phyloP scores from a whole-genome alignment of 2,329 filamentous ascomycete species.

The Rutstroemia sp. region DNA sequence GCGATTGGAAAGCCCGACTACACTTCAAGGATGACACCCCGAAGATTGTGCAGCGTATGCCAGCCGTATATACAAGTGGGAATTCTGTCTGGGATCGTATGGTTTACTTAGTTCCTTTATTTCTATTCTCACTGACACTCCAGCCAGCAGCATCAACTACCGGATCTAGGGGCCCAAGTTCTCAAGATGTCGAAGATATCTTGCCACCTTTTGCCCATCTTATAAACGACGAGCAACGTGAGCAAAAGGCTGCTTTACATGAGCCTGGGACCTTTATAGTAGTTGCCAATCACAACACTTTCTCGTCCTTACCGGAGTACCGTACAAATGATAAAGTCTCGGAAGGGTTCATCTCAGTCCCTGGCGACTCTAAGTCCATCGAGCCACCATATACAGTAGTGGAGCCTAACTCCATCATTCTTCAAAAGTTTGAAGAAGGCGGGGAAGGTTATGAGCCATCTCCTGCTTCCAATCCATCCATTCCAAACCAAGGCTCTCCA shows the following conservation, averaged over 20 bases:
- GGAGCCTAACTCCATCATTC: background rate
- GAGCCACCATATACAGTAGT: background rate
- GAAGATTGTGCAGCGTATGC: constrained; percentile 43
- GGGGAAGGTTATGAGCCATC: background rate
- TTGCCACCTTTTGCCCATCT: constrained; percentile 46
- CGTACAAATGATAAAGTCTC: background rate
- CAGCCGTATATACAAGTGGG: constrained; percentile 41
- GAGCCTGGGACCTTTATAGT: constrained; percentile 49
- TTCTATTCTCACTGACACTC: background rate
- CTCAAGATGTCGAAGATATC: constrained; percentile 32
- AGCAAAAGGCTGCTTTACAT: constrained; percentile 44
- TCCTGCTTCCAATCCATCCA: background rate
- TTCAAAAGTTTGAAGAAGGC: background rate
- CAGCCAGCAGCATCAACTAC: background rate
- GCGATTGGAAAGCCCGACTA: constrained; percentile 50
- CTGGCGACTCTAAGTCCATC: background rate
- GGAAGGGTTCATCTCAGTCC: background rate
- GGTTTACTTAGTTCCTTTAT: constrained; percentile 15
- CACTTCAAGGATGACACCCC: constrained; percentile 47
- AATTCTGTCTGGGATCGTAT: constrained; percentile 50
- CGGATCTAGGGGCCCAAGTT: background rate
- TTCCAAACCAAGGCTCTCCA: background rate
- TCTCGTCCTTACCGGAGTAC: constrained; percentile 44
- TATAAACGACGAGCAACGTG: constrained; percentile 49
- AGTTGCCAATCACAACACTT: constrained; percentile 46